These are phyloP conservation scores for Globisporangium lucens DNA, from an alignment of 352 stramenopile genomes.

Conservation along the genomic window DNA sequence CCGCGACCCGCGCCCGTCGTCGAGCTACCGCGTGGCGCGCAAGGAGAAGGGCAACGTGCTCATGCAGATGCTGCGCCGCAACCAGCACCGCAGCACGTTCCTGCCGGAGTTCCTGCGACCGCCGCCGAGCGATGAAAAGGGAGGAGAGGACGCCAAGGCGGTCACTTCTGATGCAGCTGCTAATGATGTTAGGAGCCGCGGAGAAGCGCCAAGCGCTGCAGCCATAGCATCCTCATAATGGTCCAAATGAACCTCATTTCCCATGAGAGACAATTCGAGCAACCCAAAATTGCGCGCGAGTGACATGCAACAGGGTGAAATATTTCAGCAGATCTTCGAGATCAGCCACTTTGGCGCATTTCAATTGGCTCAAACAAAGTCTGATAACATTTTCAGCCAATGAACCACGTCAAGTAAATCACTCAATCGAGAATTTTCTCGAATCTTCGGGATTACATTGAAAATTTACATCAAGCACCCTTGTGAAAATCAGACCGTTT, in stretches of 20 bases:
- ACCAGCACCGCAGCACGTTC: slow-evolving; percentile 14
- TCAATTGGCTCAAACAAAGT: neutral
- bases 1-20: slow-evolving; percentile 34
- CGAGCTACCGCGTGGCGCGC: slow-evolving; percentile 36
- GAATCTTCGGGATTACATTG: slow-evolving; percentile 13
- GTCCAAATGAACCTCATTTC: neutral
- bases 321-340: neutral
- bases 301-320: slow-evolving; percentile 3
- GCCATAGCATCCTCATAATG: neutral
- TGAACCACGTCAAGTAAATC: neutral
- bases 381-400: neutral
- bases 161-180: neutral
- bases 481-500: neutral
- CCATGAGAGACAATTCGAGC: neutral
- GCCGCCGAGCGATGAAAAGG: neutral
- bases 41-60: slow-evolving; percentile 49
- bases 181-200: neutral
- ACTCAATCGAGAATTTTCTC: slow-evolving; percentile 30
- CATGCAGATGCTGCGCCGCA: slow-evolving; percentile 49
- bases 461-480: slow-evolving; percentile 1
- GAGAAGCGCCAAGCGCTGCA: neutral
- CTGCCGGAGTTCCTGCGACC: slow-evolving; percentile 12
- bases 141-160: neutral
- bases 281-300: neutral
- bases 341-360: neutral